phyloP scores from a whole-genome alignment of 306 rosid genomes.

The Pyrus bretschneideri region DNA sequence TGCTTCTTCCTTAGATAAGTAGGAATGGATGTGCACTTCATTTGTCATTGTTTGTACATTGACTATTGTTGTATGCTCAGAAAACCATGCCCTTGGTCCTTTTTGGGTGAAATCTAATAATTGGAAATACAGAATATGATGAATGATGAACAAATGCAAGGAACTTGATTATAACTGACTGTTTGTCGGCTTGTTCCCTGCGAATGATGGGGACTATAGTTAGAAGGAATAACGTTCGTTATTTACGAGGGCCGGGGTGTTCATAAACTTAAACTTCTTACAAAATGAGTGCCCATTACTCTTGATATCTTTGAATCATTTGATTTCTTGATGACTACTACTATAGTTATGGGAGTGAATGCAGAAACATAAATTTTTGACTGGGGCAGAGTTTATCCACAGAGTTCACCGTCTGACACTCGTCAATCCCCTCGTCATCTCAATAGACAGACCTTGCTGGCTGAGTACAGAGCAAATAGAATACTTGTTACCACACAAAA shows the following conservation, averaged over 20 bases:
- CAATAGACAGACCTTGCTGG: not conserved
- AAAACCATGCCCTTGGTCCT: no score
- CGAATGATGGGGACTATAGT: not conserved
- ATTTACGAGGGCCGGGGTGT: not conserved
- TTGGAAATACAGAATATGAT: not conserved
- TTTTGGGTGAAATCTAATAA: no score
- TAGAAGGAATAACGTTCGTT: not conserved
- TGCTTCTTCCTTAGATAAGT: not conserved
- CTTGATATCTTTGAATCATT: no score
- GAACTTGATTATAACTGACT: not conserved
- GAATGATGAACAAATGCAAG: not conserved
- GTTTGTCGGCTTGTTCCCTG: not conserved
- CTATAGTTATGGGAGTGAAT: not conserved
- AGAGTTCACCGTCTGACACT: not conserved
- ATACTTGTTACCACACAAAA: not conserved
- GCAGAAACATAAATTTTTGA: not conserved
- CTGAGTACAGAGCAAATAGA: not conserved
- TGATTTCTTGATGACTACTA: not conserved
- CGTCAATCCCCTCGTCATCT: not conserved
- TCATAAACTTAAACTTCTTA: not conserved
- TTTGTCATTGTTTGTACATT: no score
- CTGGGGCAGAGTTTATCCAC: not conserved
- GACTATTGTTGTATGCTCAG: no score
- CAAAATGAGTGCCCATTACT: no score
- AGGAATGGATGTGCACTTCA: no score